phyloP scores from a whole-genome alignment of 2,329 filamentous ascomycete genomes.

The Huntiella decipiens region DNA sequence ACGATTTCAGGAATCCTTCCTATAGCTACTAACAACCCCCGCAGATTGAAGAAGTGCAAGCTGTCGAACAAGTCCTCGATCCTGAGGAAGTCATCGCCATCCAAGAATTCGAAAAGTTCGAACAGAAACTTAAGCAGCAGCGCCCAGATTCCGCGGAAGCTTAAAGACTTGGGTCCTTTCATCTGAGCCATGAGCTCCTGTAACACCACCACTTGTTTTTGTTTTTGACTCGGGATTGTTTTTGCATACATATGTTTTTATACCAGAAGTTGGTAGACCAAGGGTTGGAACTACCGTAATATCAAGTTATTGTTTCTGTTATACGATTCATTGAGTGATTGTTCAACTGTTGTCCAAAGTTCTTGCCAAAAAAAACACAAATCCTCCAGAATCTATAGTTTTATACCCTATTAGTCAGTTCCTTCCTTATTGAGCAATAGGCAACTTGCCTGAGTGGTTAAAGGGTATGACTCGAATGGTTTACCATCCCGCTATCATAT shows the following conservation, averaged over 20 bases:
- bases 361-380: too few species aligned
- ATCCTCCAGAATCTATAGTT: too few species aligned
- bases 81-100: slow-evolving; percentile 78
- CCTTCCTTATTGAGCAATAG: not conserved
- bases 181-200: too few species aligned
- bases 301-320: too few species aligned
- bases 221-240: too few species aligned
- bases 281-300: too few species aligned
- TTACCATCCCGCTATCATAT: slow-evolving; percentile 4
- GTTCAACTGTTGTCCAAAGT: too few species aligned
- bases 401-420: too few species aligned
- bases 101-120: slow-evolving; percentile 82
- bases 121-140: slow-evolving; percentile 53
- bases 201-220: too few species aligned
- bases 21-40: slow-evolving; percentile 16
- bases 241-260: too few species aligned
- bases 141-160: slow-evolving; percentile 1
- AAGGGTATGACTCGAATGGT: slow-evolving; percentile 11
- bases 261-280: too few species aligned
- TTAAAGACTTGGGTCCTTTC: not conserved
- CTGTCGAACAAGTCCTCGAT: slow-evolving; percentile 77
- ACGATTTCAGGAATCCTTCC: not conserved
- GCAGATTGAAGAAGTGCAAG: slow-evolving; percentile 87
- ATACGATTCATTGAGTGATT: too few species aligned
- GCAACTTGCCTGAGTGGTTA: slow-evolving; percentile 11